Conservation (phyloP, 139 green algal species). For the Volvox reticuliferus region DNA sequence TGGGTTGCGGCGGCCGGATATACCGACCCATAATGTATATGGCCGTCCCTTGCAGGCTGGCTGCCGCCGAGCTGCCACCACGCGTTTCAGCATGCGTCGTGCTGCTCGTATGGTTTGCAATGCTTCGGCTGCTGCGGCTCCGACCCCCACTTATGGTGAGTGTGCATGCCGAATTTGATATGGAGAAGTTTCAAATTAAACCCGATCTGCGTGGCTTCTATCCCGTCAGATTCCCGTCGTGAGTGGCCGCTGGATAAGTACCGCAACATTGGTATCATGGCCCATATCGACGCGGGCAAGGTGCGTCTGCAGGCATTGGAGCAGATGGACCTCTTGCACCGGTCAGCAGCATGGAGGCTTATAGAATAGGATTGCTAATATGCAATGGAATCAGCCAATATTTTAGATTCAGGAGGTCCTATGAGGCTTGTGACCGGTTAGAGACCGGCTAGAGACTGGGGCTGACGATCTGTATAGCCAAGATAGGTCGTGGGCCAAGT, state of each 20-base stretch:
- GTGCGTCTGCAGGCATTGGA: constrained; percentile 45
- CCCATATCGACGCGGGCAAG: constrained; percentile 97
- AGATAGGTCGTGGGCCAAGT: too few relatives aligned
- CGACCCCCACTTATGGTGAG: constrained; percentile 17
- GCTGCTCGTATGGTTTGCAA: constrained; percentile 18
- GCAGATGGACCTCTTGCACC: too few relatives aligned
- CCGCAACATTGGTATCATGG: constrained; percentile 99
- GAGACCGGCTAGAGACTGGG: too few relatives aligned
- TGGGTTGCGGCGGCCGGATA: constrained; percentile 11
- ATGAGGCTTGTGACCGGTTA: too few relatives aligned
- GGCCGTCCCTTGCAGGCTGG: not conserved
- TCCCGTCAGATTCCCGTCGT: constrained; percentile 36
- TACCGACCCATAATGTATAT: not conserved
- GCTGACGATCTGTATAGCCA: too few relatives aligned
- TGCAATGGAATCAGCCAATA: too few relatives aligned
- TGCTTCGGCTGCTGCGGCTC: not conserved
- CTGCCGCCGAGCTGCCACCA: constrained; percentile 25
- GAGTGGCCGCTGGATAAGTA: constrained; percentile 88
- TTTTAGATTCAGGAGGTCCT: too few relatives aligned
- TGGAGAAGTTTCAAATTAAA: not conserved
- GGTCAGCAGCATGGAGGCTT: too few relatives aligned
- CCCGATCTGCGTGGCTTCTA: not conserved
- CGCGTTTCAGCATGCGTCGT: constrained; percentile 5
- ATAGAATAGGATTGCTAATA: too few relatives aligned
- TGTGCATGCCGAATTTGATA: not conserved